Conservation (phyloP, 371 early-diverging fungal genomes). For the Apophysomyces elegans region DNA sequence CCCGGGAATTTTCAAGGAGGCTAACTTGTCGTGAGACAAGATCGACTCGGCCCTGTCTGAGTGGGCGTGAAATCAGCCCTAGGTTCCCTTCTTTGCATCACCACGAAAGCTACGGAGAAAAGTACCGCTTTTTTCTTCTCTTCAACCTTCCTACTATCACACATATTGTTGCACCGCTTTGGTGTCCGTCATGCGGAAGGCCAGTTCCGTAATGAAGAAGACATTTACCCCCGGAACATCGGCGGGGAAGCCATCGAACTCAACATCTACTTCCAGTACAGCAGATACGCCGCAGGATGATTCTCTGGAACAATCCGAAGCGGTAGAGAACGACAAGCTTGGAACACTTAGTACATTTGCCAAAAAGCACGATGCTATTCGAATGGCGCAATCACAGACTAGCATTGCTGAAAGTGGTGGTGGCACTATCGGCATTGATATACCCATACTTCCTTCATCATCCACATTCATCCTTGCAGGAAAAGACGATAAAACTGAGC, state of each 20-base stretch:
- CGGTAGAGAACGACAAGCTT: constrained; percentile 8
- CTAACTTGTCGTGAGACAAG: neutral
- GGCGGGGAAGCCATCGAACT: constrained; percentile 23
- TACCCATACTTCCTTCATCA: constrained; percentile 44
- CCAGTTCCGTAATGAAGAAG: constrained; percentile 40
- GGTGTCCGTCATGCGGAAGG: constrained; percentile 34
- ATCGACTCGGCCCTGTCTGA: too few relatives aligned
- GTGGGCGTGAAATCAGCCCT: too few relatives aligned
- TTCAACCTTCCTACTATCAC: constrained; percentile 6
- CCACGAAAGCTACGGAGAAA: constrained; percentile 7
- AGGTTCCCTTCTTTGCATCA: neutral
- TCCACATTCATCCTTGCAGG: constrained; percentile 42
- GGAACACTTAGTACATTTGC: neutral
- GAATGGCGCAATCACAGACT: neutral
- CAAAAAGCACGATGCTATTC: constrained; percentile 1
- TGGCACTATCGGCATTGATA: constrained; percentile 36
- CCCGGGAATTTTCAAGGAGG: too few relatives aligned
- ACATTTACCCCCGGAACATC: constrained; percentile 25
- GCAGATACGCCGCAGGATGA: constrained; percentile 4
- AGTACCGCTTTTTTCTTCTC: constrained; percentile 2
- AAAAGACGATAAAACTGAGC: constrained; percentile 57
- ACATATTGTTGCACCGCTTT: constrained; percentile 6
- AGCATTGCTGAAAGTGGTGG: constrained; percentile 80
- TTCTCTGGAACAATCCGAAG: constrained; percentile 14
- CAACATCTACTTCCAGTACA: constrained; percentile 18